Conservation (phyloP, 1,139 yeast species). For the Candida sojae region DNA sequence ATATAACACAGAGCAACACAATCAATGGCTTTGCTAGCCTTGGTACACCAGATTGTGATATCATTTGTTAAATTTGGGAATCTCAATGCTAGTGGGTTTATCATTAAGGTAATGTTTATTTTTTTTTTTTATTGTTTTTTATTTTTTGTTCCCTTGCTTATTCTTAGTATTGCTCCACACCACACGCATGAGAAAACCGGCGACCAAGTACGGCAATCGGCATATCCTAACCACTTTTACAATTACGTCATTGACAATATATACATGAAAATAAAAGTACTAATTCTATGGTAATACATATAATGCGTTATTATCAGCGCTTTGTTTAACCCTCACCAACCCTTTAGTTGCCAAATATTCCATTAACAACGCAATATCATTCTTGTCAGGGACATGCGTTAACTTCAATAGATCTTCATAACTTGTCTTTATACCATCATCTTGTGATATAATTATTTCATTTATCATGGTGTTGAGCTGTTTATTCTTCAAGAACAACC, state of each 20-base stretch:
- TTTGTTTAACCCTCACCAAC: constrained; percentile 27
- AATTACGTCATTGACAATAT: not conserved
- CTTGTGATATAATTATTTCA: not conserved
- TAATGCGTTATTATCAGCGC: constrained; percentile 20
- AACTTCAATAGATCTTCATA: constrained; percentile 18
- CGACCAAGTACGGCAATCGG: no score
- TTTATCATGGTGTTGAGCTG: constrained; percentile 2
- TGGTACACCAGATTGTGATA: constrained; percentile 8
- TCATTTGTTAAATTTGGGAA: constrained; percentile 2
- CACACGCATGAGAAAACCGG: no score
- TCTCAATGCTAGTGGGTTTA: no score
- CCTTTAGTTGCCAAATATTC: constrained; percentile 30
- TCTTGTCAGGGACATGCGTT: constrained; percentile 2
- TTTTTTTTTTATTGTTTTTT: no score
- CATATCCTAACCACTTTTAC: no score
- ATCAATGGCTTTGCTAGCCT: constrained; percentile 1
- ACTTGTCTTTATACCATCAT: constrained; percentile 16
- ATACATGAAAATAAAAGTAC: not conserved
- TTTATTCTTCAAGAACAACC: constrained; percentile 20
- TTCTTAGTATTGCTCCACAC: no score
- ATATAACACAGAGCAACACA: constrained; percentile 2
- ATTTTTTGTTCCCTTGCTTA: no score
- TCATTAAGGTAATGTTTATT: no score
- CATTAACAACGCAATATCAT: constrained; percentile 16
- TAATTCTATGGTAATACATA: constrained; percentile 15